Evolutionary conservation across 371 early-diverging fungal genomes (phyloP), one percentile per base, ranked within the genome.

Genomic region (Mucor sp.): DNA sequence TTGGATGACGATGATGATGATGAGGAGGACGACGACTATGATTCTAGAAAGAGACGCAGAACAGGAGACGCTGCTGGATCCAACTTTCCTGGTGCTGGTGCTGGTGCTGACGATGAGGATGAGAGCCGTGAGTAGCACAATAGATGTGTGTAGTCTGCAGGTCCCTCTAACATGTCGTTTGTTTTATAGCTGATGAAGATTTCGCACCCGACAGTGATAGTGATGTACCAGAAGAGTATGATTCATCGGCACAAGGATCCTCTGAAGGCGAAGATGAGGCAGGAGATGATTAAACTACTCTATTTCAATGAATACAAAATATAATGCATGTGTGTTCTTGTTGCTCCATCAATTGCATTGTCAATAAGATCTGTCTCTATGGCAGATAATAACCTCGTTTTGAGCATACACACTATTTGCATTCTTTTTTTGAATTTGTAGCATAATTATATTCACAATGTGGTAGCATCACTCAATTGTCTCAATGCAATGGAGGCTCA

Each of bases 201-300:
- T 97, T 95, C 80, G 91, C 92, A 9, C 96, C 92, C 21, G 88
- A 81, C 33, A 88, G 84, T 50, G 93, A 89, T 68, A 91, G 92
- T 72, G 97, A 97, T 73, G 93, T 94, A 1, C 90, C 89, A 9
- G 95, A 96, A 74, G 98, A 97, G 71, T 97, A 86, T 71, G 94
- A 95, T 75, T 93, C 93, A 66, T 87, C 95, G 68, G 85, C 82
- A 14, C 77, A 81, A 69, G 77, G 76, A 48, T 77, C 72, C 39
- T 75, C 72, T 48, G 84, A 77, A 39, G 82, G 74, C 27, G 80
- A 80, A 47, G 84, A 67, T 11, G 67, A 61, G 23, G 65, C 58
- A 5, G 60, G 32, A 27, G 61, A 60, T 25, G 59, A 59, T 39
- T 50, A 66, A 50, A 48, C 0, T 6, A 9, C 7, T 33, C 8